Evolutionary conservation across 2,329 filamentous ascomycete genomes (phyloP).

Genomic region (Davidsoniella neocaledoniae): DNA sequence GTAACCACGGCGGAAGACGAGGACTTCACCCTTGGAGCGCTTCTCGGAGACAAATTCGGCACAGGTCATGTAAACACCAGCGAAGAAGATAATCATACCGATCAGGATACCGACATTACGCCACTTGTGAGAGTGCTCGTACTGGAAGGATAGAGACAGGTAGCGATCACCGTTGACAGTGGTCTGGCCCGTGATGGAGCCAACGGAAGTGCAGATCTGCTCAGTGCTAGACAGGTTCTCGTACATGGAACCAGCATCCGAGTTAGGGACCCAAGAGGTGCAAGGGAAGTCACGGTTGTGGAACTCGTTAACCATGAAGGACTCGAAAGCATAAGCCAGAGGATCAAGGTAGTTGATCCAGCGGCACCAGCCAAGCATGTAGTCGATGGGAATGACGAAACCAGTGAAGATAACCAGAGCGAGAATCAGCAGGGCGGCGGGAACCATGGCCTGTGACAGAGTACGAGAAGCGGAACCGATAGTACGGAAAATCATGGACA

Average conservation of each 20-base stretch:
- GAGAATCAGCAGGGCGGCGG: conserved; percentile 43
- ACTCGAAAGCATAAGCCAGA: conserved; percentile 64
- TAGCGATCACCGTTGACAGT: conserved; percentile 43
- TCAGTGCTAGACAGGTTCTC: conserved; percentile 21
- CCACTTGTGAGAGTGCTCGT: conserved; percentile 45
- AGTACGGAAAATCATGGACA: conserved; percentile 76
- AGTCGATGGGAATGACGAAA: conserved; percentile 45
- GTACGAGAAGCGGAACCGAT: conserved; percentile 64
- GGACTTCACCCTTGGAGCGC: conserved; percentile 61
- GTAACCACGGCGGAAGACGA: conserved; percentile 58
- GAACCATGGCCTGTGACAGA: conserved; percentile 45
- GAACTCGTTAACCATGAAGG: conserved; percentile 66
- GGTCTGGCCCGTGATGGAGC: conserved; percentile 34
- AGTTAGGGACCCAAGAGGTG: conserved; percentile 28
- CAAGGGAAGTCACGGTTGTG: conserved; percentile 42
- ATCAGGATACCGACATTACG: conserved; percentile 55
- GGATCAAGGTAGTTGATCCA: conserved; percentile 77
- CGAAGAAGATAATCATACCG: conserved; percentile 46
- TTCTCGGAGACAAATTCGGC: conserved; percentile 48
- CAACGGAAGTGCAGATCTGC: conserved; percentile 41
- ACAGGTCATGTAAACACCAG: conserved; percentile 42
- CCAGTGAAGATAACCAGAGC: conserved; percentile 54
- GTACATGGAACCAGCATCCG: conserved; percentile 21
- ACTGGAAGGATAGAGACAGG: conserved; percentile 36
- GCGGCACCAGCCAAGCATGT: conserved; percentile 66